phyloP scores from a whole-genome alignment of 495 filamentous ascomycete species.

The Hyphodiscus hymeniophilus region DNA sequence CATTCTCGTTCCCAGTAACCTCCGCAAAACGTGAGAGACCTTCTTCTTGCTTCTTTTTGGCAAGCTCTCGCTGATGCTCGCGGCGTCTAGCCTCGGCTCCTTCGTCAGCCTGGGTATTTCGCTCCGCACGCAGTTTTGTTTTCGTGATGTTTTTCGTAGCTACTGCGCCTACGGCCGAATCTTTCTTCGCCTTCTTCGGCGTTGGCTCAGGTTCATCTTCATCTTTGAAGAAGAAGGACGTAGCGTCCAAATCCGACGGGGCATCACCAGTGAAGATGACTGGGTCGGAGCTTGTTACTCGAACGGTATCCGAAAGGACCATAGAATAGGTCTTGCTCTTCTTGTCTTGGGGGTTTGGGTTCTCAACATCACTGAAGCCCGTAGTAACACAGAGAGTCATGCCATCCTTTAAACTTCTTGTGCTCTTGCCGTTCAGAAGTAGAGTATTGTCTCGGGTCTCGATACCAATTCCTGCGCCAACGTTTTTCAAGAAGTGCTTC shows the following conservation, averaged over 20 bases:
- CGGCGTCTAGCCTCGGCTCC: slow-evolving; percentile 81
- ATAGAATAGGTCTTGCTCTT: slow-evolving; percentile 82
- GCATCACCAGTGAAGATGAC: slow-evolving; percentile 90
- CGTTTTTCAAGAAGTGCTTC: slow-evolving; percentile 82
- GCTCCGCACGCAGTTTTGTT: slow-evolving; percentile 86
- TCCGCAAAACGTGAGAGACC: slow-evolving; percentile 75
- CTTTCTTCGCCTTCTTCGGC: slow-evolving; percentile 69
- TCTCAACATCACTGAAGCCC: slow-evolving; percentile 80
- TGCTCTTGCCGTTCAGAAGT: slow-evolving; percentile 77
- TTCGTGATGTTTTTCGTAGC: slow-evolving; percentile 89
- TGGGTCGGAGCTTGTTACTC: slow-evolving; percentile 67
- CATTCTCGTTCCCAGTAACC: slow-evolving; percentile 76
- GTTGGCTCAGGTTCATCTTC: slow-evolving; percentile 63
- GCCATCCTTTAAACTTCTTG: slow-evolving; percentile 75
- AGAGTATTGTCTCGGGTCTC: slow-evolving; percentile 79
- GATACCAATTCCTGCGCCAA: slow-evolving; percentile 86
- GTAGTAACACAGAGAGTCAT: slow-evolving; percentile 91
- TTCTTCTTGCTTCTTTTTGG: slow-evolving; percentile 78
- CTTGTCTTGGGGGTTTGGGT: slow-evolving; percentile 74
- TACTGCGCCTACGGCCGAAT: slow-evolving; percentile 71
- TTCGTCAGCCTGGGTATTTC: slow-evolving; percentile 76
- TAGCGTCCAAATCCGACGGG: slow-evolving; percentile 79
- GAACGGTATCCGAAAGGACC: slow-evolving; percentile 85
- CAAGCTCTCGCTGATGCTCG: slow-evolving; percentile 89
- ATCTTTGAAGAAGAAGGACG: slow-evolving; percentile 96